Percentiles rank a stretch among this genome's conserved stretches.
phyloP scores from a whole-genome alignment of 2,329 filamentous ascomycete species.

The Clonostachys rosea region DNA sequence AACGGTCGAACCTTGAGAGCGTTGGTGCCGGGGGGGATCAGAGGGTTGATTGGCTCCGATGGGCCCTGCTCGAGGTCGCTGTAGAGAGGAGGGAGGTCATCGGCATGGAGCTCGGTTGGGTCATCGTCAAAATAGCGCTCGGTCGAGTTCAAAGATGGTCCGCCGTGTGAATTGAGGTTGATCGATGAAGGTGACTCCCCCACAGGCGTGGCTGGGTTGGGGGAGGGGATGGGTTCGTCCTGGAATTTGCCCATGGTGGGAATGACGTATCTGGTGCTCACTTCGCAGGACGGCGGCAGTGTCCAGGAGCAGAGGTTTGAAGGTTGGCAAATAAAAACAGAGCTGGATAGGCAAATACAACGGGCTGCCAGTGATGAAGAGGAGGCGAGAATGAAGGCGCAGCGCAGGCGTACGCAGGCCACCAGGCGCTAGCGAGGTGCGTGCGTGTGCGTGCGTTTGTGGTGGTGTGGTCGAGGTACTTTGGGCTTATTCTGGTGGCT shows the following conservation, averaged over 20 bases:
- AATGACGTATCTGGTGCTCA: too few relatives aligned
- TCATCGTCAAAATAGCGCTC: slow-evolving; percentile 28
- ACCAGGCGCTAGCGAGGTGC: too few relatives aligned
- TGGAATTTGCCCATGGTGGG: slow-evolving; percentile 16
- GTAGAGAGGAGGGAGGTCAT: slow-evolving; percentile 42
- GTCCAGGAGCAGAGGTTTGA: too few relatives aligned
- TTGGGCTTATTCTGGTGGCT: too few relatives aligned
- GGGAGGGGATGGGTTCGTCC: slow-evolving; percentile 3
- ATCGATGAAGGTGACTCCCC: slow-evolving; percentile 17
- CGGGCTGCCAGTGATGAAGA: too few relatives aligned
- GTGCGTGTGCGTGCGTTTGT: too few relatives aligned
- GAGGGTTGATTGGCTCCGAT: slow-evolving; percentile 10
- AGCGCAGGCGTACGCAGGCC: too few relatives aligned
- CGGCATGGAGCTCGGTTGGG: slow-evolving; percentile 21
- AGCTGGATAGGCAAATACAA: too few relatives aligned
- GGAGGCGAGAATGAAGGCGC: too few relatives aligned
- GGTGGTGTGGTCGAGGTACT: too few relatives aligned
- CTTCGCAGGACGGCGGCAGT: too few relatives aligned
- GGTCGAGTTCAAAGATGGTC: slow-evolving; percentile 1
- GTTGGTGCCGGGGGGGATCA: slow-evolving; percentile 9
- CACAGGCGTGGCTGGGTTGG: slow-evolving; percentile 9
- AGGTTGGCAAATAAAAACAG: too few relatives aligned
- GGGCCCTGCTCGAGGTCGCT: slow-evolving; percentile 21
- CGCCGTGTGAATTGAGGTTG: slow-evolving; percentile 11
- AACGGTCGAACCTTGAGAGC: slow-evolving; percentile 16